Base-by-base conservation (phyloP, 2,329 filamentous ascomycete genomes). In the Colletotrichum aenigma region DNA sequence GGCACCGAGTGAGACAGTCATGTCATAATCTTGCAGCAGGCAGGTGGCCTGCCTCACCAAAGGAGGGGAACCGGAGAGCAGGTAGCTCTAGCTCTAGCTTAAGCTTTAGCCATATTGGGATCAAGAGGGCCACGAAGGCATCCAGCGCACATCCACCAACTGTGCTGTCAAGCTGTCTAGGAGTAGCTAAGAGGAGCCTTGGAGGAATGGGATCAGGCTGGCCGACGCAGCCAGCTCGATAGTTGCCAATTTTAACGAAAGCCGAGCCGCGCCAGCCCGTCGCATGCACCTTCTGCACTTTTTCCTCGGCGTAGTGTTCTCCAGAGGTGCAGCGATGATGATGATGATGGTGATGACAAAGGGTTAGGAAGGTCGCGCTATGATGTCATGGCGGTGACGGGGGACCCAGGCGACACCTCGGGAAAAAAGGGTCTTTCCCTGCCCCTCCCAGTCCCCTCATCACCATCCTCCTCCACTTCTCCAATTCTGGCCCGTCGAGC, bases 301-400 rank as follows among this genome's bases (percentile, higher is more conserved):
- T 58, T n/a, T 3, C 16, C 28, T 38, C 38, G 15, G 30, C 18
- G 26, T 48, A 55, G 12, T n/a, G 30, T 55, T 55, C 30, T 62
- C 24, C 10, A 16, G 30, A 28, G 43, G 69, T 75, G 70, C 62
- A 58, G 70, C 13, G 26, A 58, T 68, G 62, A 65, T 52, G 75
- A 76, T 72, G 75, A 72, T 75, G 71, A 66, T 28, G 21, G 67
- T 55, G 71, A 77, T 76, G 73, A 73, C 62, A 65, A 77, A 34
- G 65, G 48, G 70, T 56, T 67, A 38, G 75, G 64, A 72, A 68
- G 71, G 72, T 61, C 32, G 52, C 43, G 56, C 76, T 32, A 71
- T 76, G 76, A 77, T 73, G 76, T 77, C 76, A 77, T 74, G 16
- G 34, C 12, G 30, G 21, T n/a, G 56, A 56, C 43, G 15, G 65